These are phyloP conservation scores for Kodamaea lidongshanica DNA, from an alignment of 805 yeast genomes.

Conservation along the genomic window DNA sequence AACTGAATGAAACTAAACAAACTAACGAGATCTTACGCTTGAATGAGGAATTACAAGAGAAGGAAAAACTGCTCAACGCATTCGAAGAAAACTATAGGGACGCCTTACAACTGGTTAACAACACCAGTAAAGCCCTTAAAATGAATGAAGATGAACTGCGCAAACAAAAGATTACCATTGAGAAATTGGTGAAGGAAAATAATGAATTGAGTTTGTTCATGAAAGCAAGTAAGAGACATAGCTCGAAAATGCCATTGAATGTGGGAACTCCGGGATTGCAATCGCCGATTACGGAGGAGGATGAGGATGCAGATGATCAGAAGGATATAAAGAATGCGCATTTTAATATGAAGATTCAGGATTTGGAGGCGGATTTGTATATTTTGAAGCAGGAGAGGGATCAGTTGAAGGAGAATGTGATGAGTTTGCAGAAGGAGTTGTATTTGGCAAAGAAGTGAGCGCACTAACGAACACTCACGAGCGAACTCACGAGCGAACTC, in stretches of 20 bases:
- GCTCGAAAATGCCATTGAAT: constrained; percentile 20
- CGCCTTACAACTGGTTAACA: constrained; percentile 65
- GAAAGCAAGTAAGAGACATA: constrained; percentile 34
- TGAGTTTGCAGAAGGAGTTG: constrained; percentile 54
- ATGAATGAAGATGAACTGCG: constrained; percentile 67
- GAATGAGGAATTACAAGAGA: constrained; percentile 27
- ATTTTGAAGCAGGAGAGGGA: constrained; percentile 81
- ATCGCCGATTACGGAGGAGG: constrained; percentile 11
- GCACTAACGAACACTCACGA: too few relatives aligned
- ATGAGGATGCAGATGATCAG: constrained; percentile 21
- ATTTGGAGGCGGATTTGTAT: constrained; percentile 76
- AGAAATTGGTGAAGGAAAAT: constrained; percentile 54
- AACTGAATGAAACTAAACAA: constrained; percentile 21
- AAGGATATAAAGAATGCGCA: constrained; percentile 41
- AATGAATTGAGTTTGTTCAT: constrained; percentile 58
- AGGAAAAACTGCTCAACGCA: constrained; percentile 23
- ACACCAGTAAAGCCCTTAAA: constrained; percentile 68
- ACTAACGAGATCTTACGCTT: constrained; percentile 28
- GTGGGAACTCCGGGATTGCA: constrained; percentile 11
- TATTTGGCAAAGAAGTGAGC: constrained; percentile 19
- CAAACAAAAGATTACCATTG: constrained; percentile 51
- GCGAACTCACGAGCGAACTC: too few relatives aligned
- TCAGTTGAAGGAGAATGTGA: constrained; percentile 58
- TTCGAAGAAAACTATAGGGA: constrained; percentile 65
- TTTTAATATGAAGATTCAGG: constrained; percentile 70